Percentiles rank a stretch among this genome's conserved stretches.
phyloP scores from a whole-genome alignment of 108 stramenopile genomes.

The Skeletonema menzelii region DNA sequence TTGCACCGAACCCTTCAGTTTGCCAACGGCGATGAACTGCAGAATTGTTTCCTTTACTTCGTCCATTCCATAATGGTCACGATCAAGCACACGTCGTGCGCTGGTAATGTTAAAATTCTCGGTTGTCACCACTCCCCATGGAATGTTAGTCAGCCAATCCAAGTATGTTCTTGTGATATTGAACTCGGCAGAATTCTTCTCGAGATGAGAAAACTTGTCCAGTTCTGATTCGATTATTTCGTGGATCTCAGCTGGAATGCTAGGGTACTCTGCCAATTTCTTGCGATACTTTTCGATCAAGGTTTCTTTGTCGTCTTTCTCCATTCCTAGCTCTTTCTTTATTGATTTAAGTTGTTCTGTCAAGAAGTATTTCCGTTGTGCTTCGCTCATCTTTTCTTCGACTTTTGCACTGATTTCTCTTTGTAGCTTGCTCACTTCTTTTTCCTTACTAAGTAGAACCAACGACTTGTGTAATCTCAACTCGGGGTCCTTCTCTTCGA shows the following conservation, averaged over 20 bases:
- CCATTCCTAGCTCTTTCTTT: constrained; percentile 99
- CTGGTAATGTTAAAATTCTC: constrained; percentile 89
- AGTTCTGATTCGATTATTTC: constrained; percentile 87
- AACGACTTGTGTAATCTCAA: constrained; percentile 88
- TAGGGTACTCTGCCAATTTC: constrained; percentile 65
- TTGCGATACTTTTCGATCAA: constrained; percentile 90
- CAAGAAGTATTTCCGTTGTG: constrained; percentile 94
- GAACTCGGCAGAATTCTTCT: constrained; percentile 97
- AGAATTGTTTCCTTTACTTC: constrained; percentile 97
- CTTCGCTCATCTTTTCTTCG: constrained; percentile 93
- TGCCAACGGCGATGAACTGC: constrained; percentile 97
- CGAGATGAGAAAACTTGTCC: constrained; percentile 88
- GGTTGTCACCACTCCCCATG: constrained; percentile 85
- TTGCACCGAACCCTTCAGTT: constrained; percentile 89
- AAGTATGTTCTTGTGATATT: constrained; percentile 94
- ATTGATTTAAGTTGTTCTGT: constrained; percentile 98
- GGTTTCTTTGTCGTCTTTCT: constrained; percentile 96
- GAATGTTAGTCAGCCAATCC: constrained; percentile 95
- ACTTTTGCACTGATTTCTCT: constrained; percentile 94
- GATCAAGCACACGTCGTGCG: constrained; percentile 79
- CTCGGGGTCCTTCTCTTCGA: constrained; percentile 92
- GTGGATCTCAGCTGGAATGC: constrained; percentile 73
- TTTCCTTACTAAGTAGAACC: constrained; percentile 88
- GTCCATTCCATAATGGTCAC: constrained; percentile 96
- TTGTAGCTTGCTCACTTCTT: constrained; percentile 89